Evolutionary conservation across 2,329 filamentous ascomycete species (phyloP).

Genomic region (Sporothrix luriei): DNA sequence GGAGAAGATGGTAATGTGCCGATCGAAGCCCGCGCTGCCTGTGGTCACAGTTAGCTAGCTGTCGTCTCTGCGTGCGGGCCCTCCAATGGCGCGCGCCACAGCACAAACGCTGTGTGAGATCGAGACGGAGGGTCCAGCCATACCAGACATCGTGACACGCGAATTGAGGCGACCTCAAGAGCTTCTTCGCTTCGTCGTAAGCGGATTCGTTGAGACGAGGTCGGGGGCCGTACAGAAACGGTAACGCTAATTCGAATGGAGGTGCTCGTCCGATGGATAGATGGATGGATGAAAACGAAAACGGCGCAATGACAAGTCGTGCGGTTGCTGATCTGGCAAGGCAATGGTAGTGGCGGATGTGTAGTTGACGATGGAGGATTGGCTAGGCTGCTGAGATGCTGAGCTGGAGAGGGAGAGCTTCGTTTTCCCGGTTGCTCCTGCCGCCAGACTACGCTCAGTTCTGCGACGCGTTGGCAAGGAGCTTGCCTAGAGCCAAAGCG

Average conservation of each 20-base stretch:
- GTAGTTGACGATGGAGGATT: slow-evolving; percentile 18
- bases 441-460: not conserved
- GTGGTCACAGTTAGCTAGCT: slow-evolving; percentile 34
- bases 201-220: slow-evolving; percentile 9
- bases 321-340: not conserved
- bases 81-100: not conserved
- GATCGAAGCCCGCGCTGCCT: slow-evolving; percentile 90
- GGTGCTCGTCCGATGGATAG: not conserved
- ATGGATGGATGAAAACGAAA: not conserved
- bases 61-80: not conserved
- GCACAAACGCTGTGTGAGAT: too few species aligned
- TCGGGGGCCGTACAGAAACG: not conserved
- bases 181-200: not conserved
- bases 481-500: slow-evolving; percentile 42
- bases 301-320: not conserved
- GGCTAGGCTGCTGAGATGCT: slow-evolving; percentile 32
- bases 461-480: slow-evolving; percentile 43
- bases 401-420: slow-evolving; percentile 39
- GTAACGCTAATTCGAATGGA: slow-evolving; percentile 2
- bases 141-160: slow-evolving; percentile 57
- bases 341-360: slow-evolving; percentile 24
- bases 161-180: slow-evolving; percentile 32
- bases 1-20: slow-evolving; percentile 99
- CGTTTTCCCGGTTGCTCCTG: slow-evolving; percentile 31
- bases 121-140: slow-evolving; percentile 36